Conservation (phyloP, 1,284 basidiomycete genomes). For the Marasmius fiardii region DNA sequence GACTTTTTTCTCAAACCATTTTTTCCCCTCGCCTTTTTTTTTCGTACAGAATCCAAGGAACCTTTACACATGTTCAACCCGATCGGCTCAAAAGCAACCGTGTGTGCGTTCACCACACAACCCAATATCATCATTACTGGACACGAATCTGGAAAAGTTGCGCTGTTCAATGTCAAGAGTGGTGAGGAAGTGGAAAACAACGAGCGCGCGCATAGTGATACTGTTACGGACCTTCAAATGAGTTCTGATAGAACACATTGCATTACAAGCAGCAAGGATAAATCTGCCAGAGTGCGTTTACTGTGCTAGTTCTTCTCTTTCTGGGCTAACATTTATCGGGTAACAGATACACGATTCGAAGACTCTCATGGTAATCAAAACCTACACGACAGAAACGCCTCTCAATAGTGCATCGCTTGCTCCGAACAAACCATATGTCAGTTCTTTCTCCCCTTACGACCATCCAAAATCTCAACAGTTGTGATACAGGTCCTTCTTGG, state of each 20-base stretch:
- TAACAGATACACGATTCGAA: conserved; percentile 85
- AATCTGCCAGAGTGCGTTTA: conserved; percentile 76
- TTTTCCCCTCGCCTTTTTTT: conserved; percentile 6
- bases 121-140: conserved; percentile 86
- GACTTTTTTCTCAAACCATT: too few relatives aligned
- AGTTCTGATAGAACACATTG: conserved; percentile 92
- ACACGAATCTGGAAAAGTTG: conserved; percentile 95
- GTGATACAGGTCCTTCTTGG: conserved; percentile 75
- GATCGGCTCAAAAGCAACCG: conserved; percentile 92
- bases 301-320: conserved; percentile 1
- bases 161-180: conserved; percentile 83
- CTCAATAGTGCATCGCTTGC: conserved; percentile 93
- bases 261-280: conserved; percentile 96
- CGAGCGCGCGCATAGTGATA: conserved; percentile 82
- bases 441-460: conserved; percentile 6
- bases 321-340: conserved; percentile 1
- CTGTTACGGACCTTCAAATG: conserved; percentile 92
- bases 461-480: conserved; percentile 3
- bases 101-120: conserved; percentile 86
- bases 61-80: conserved; percentile 82
- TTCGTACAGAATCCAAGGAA: conserved; percentile 63
- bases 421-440: conserved; percentile 81
- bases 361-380: conserved; percentile 89
- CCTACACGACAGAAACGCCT: conserved; percentile 91
- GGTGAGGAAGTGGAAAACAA: conserved; percentile 83